These are phyloP conservation scores for Claviceps arundinis DNA, from an alignment of 2,329 filamentous ascomycete genomes.

Conservation along the genomic window DNA sequence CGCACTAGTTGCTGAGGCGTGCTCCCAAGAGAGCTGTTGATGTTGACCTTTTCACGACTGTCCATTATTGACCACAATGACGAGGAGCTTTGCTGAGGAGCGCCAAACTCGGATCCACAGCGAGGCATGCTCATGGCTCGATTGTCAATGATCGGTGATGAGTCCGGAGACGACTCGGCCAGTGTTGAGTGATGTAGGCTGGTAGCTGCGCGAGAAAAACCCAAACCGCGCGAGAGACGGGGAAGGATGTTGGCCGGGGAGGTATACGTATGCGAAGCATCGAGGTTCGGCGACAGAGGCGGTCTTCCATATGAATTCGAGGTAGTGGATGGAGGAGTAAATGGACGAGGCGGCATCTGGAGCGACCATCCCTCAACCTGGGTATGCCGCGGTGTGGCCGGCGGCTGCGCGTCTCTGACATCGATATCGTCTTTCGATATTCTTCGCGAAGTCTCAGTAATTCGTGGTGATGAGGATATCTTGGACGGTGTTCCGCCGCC, in stretches of 20 bases:
- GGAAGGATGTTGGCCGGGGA: constrained; percentile 82
- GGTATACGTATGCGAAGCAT: constrained; percentile 71
- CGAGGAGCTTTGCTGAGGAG: constrained; percentile 51
- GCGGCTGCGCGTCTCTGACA: constrained; percentile 30
- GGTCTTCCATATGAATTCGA: constrained; percentile 34
- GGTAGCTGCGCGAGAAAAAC: constrained; percentile 87
- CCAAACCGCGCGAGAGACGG: constrained; percentile 75
- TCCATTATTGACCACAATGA: constrained; percentile 60
- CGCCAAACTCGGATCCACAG: constrained; percentile 35
- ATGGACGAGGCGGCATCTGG: constrained; percentile 21
- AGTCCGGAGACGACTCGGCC: constrained; percentile 80
- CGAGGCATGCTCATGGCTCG: constrained; percentile 49
- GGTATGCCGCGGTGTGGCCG: constrained; percentile 61
- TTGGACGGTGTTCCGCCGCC: constrained; percentile 41
- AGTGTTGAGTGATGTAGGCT: constrained; percentile 92
- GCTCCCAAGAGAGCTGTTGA: constrained; percentile 70
- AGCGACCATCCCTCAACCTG: constrained; percentile 48
- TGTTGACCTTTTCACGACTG: constrained; percentile 53
- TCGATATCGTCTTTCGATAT: constrained; percentile 55
- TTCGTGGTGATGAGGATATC: constrained; percentile 44
- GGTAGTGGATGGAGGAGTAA: constrained; percentile 22
- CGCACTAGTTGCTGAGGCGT: constrained; percentile 46
- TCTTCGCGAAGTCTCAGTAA: constrained; percentile 38
- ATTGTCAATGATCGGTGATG: constrained; percentile 71
- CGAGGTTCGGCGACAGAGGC: constrained; percentile 75